Base-by-base conservation (phyloP, 305 asterid species). In the Stenogyne calaminthoides region DNA sequence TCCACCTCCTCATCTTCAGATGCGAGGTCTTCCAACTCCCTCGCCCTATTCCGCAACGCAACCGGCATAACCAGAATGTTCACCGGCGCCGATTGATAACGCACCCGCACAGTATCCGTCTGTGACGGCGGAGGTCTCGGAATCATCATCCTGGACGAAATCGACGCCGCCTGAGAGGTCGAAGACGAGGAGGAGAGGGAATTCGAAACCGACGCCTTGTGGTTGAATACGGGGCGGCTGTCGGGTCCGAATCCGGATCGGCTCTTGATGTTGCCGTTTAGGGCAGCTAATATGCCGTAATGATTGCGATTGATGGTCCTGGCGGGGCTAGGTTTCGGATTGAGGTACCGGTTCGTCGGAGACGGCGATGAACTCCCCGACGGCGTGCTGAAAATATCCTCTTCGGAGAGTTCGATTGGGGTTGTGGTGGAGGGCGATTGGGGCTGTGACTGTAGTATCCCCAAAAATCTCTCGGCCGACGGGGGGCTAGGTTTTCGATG, bases 31-130 rank as follows among this genome's bases (percentile, higher is more conserved):
- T 79, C 88, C 52, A 80, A 46, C 29, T 75, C 83, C 70, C 58
- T 74, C 44, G 49, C 75, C 69, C 77, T 80, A 59, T 80, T 70
- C 73, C 59, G 79, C 70, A 78, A 47, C 29, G 76, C 81, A 16
- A 65, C 80, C 46, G 88, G 80, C 49, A 81, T 73, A 57, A 72
- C 76, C 72, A 95, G 97, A 46, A 91, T 84, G 42, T 84, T 85
- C 67, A 88, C 85, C 69, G 97, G 97, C 59, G 89, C 93, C 55
- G 95, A 87, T 36, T 84, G 89, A 51, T 76, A 86, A 36, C 51
- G 71, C 14, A 76, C 32, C 18, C 72, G 70, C 68, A 9, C 66
- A 55, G 67, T 78, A 6, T 79, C 81, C 25, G 18, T 61, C 63
- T 32, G 81, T 10, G 66, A 71, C 70, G 73, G 82, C 9, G 89